These are phyloP conservation scores for Atalantia buxifolia DNA, from an alignment of 345 rosid genomes.

Conservation along the genomic window DNA sequence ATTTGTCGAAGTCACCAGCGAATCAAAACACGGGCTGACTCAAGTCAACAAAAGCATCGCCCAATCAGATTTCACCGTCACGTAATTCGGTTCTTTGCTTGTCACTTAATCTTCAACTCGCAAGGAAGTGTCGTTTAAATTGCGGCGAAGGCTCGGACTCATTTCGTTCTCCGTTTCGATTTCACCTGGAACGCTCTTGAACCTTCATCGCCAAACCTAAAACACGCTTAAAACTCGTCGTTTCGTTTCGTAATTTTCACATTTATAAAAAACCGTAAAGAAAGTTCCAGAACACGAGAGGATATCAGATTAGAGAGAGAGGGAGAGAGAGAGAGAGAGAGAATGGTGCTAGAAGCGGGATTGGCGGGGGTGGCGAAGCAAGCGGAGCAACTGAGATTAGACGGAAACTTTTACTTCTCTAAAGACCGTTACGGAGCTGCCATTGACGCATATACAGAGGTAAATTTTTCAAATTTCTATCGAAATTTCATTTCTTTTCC, in stretches of 20 bases:
- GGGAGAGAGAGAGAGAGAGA: not conserved
- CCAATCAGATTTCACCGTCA: not conserved
- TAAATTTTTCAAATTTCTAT: slow-evolving; percentile 9
- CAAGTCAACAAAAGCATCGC: not conserved
- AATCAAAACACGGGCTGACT: not conserved
- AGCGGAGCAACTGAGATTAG: slow-evolving; percentile 61
- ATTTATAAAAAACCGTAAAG: not conserved
- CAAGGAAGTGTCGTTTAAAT: not conserved
- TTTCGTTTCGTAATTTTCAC: not conserved
- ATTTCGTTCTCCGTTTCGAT: not conserved
- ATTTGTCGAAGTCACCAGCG: not conserved
- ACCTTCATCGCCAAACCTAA: not conserved
- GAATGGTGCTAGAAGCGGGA: slow-evolving; percentile 35
- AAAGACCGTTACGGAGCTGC: slow-evolving; percentile 81
- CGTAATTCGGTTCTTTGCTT: not conserved
- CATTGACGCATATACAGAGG: slow-evolving; percentile 92
- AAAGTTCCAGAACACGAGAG: not conserved
- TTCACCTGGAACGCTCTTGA: not conserved
- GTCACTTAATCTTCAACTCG: not conserved
- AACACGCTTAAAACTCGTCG: not conserved
- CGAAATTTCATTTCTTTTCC: too few species aligned
- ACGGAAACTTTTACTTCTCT: slow-evolving; percentile 61
- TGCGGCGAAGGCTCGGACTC: not conserved
- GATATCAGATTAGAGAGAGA: not conserved
- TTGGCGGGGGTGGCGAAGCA: slow-evolving; percentile 46